These are phyloP conservation scores for Lithohypha guttulata DNA, from an alignment of 2,329 filamentous ascomycete species.

Conservation along the genomic window DNA sequence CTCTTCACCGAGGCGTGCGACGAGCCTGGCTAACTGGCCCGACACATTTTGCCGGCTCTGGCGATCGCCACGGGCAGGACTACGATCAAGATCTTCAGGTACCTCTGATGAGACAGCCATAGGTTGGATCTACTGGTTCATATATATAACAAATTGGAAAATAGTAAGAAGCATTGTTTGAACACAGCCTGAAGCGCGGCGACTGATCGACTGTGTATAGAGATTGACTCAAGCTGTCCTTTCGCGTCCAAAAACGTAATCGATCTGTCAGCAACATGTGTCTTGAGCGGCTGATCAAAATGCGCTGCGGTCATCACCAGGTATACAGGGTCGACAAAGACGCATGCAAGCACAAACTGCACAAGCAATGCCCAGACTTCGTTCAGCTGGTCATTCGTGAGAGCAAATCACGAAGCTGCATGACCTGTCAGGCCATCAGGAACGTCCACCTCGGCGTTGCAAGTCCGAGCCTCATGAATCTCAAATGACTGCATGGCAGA, in stretches of 20 bases:
- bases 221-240: too few species aligned
- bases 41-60: constrained; percentile 1
- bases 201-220: too few species aligned
- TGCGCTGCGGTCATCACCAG: constrained; percentile 21
- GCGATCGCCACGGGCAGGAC: neutral
- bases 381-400: constrained; percentile 19
- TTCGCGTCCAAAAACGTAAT: too few species aligned
- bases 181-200: too few species aligned
- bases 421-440: constrained; percentile 19
- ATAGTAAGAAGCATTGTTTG: too few species aligned
- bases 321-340: constrained; percentile 21
- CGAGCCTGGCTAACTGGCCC: constrained; percentile 23
- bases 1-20: constrained; percentile 23
- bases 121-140: constrained; percentile 2
- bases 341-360: constrained; percentile 15
- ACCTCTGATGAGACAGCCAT: neutral
- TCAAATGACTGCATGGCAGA: constrained; percentile 11
- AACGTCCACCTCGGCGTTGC: constrained; percentile 19
- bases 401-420: constrained; percentile 20
- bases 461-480: constrained; percentile 17
- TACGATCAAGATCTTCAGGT: neutral
- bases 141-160: constrained; percentile 7
- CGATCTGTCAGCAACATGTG: constrained; percentile 17
- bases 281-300: constrained; percentile 19
- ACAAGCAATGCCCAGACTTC: constrained; percentile 18